phyloP scores from a whole-genome alignment of 495 filamentous ascomycete genomes.

The Daldinia grandis region DNA sequence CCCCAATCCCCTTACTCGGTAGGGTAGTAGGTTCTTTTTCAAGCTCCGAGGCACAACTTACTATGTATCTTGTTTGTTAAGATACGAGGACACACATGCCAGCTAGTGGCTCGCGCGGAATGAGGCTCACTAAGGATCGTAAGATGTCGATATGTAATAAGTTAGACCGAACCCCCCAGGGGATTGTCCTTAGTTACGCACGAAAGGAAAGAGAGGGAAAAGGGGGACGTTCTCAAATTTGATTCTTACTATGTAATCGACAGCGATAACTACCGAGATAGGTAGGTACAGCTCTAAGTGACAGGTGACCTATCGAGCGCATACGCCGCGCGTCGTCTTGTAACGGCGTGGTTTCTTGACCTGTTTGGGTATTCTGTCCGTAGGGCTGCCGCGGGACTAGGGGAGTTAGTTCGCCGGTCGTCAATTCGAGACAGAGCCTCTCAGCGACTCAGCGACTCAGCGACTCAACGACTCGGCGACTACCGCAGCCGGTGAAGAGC shows the following conservation, averaged over 20 bases:
- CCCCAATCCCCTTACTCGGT: slow-evolving; percentile 39
- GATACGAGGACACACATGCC: not conserved
- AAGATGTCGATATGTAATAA: not conserved
- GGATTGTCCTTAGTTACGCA: not conserved
- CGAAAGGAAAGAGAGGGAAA: not conserved
- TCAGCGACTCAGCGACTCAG: not conserved
- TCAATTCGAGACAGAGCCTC: slow-evolving; percentile 19
- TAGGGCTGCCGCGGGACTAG: slow-evolving; percentile 36
- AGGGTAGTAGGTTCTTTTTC: slow-evolving; percentile 18
- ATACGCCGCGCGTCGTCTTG: slow-evolving; percentile 36
- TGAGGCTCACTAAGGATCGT: slow-evolving; percentile 25
- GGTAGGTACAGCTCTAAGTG: slow-evolving; percentile 33
- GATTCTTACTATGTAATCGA: slow-evolving; percentile 39
- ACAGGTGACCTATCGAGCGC: slow-evolving; percentile 37
- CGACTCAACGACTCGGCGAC: not conserved
- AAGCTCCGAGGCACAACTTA: slow-evolving; percentile 14
- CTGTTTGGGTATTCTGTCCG: slow-evolving; percentile 34
- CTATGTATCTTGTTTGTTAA: slow-evolving; percentile 12
- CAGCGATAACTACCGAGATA: slow-evolving; percentile 34
- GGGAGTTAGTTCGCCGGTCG: slow-evolving; percentile 19
- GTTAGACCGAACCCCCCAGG: not conserved
- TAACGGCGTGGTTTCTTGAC: slow-evolving; percentile 29
- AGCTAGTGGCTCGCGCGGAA: slow-evolving; percentile 9
- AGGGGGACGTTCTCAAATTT: slow-evolving; percentile 11
- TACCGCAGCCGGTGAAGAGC: slow-evolving; percentile 25